These are phyloP conservation scores for Candida sakaeoensis DNA, from an alignment of 805 yeast genomes.

Conservation along the genomic window DNA sequence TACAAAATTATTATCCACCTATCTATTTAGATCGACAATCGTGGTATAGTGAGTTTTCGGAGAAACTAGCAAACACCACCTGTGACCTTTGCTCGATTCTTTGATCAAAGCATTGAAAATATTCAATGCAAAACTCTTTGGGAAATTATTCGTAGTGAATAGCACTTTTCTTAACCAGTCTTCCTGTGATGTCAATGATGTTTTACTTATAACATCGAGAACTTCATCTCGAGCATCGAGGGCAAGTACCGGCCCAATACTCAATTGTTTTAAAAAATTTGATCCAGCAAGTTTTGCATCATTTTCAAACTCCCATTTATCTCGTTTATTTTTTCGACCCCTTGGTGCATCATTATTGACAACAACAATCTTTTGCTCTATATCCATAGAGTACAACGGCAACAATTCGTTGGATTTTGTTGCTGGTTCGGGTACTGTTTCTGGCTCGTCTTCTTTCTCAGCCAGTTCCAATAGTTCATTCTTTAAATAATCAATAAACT, in stretches of 20 bases:
- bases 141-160: slow-evolving; percentile 69
- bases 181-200: slow-evolving; percentile 71
- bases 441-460: slow-evolving; percentile 13
- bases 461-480: slow-evolving; percentile 16
- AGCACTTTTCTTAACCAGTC: slow-evolving; percentile 84
- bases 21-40: slow-evolving; percentile 55
- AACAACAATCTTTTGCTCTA: slow-evolving; percentile 55
- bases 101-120: slow-evolving; percentile 70
- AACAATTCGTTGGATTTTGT: slow-evolving; percentile 7
- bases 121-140: slow-evolving; percentile 73
- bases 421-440: background rate
- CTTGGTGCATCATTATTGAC: slow-evolving; percentile 80
- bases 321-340: slow-evolving; percentile 74
- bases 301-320: slow-evolving; percentile 73
- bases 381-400: slow-evolving; percentile 29
- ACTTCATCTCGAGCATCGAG: slow-evolving; percentile 84
- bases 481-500: slow-evolving; percentile 41
- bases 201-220: slow-evolving; percentile 74
- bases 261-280: slow-evolving; percentile 49
- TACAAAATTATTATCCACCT: slow-evolving; percentile 7
- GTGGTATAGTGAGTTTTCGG: slow-evolving; percentile 69
- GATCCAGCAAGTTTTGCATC: slow-evolving; percentile 62
- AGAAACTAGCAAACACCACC: slow-evolving; percentile 74
- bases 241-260: slow-evolving; percentile 68
- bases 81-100: slow-evolving; percentile 68